These are phyloP conservation scores for Tillandsia leiboldiana DNA, from an alignment of 176 grass and related monocot genomes.

Conservation along the genomic window DNA sequence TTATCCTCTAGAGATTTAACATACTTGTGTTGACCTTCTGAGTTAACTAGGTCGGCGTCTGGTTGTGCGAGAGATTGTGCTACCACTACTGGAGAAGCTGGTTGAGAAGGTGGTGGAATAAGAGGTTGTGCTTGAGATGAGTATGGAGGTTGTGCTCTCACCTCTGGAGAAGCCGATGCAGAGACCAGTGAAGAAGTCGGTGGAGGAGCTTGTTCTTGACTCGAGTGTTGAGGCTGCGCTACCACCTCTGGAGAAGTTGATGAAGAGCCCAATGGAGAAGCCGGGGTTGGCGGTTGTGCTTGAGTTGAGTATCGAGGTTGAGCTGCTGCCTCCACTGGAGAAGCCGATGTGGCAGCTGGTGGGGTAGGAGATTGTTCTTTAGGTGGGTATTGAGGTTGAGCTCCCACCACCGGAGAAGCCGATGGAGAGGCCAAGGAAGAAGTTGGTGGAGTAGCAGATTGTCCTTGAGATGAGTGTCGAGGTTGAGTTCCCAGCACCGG, in stretches of 20 bases:
- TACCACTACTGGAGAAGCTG: neutral
- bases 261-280: neutral
- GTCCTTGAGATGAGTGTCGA: slow-evolving; percentile 5
- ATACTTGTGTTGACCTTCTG: neutral
- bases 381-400: slow-evolving; percentile 4
- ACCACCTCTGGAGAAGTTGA: neutral
- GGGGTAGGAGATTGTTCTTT: slow-evolving; percentile 10
- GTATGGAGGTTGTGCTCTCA: neutral
- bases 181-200: neutral
- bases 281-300: neutral
- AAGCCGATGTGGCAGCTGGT: neutral
- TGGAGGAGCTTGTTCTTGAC: neutral
- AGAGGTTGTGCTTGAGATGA: neutral
- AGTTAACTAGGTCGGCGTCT: neutral
- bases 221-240: neutral
- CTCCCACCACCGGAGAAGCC: neutral
- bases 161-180: neutral
- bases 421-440: neutral
- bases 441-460: neutral
- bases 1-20: neutral
- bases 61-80: neutral
- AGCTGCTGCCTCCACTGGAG: neutral
- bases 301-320: neutral
- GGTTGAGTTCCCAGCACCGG: neutral
- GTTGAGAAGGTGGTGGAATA: neutral